Evolutionary conservation across 257 asterid species (phyloP).

Genomic region (Capsicum baccatum): DNA sequence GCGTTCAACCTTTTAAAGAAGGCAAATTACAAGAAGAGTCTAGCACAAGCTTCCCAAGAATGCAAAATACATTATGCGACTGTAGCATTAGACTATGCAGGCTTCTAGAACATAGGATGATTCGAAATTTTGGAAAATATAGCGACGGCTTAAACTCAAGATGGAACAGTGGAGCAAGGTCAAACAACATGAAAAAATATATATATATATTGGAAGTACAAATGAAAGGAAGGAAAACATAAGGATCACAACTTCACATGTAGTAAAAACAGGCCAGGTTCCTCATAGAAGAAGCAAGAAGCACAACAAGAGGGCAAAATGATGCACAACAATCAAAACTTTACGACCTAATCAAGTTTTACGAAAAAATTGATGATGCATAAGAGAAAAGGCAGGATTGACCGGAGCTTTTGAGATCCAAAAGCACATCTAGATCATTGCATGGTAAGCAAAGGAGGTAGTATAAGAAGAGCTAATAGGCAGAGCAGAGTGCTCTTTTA

Average conservation of each 20-base stretch:
- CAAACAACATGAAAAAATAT: background rate
- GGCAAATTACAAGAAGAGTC: background rate
- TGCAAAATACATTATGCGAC: background rate
- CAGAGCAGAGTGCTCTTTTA: background rate
- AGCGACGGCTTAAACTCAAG: background rate
- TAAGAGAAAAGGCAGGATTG: background rate
- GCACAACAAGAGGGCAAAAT: background rate
- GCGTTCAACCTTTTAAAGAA: background rate
- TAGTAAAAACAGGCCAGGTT: background rate
- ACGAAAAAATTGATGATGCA: background rate
- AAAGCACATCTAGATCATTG: background rate
- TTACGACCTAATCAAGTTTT: background rate
- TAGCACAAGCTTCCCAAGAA: background rate
- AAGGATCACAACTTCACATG: background rate
- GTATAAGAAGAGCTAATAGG: background rate
- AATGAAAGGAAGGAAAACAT: background rate
- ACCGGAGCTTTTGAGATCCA: background rate
- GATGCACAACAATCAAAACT: background rate
- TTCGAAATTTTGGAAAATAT: background rate
- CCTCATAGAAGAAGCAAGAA: background rate
- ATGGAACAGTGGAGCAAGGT: background rate
- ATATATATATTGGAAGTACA: background rate
- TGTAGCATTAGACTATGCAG: background rate
- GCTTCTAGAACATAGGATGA: constrained; percentile 9
- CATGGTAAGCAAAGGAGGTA: background rate